A percentile compares a stretch with the other conserved stretches of the same genome.
Conservation (phyloP, 495 filamentous ascomycete species). For the Aspergillus asperescens region DNA sequence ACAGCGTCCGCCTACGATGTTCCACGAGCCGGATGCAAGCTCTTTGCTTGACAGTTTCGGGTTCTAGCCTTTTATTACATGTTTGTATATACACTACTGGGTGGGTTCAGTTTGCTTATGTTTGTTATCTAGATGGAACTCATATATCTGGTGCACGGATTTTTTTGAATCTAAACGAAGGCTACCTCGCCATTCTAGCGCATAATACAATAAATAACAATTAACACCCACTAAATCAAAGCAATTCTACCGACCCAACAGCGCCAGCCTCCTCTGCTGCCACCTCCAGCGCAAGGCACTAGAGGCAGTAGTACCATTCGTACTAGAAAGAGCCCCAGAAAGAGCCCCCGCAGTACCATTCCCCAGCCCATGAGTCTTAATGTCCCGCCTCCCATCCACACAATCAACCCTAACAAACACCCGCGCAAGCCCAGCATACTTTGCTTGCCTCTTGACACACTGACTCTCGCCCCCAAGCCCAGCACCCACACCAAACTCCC, state of each 20-base stretch:
- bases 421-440: conserved; percentile 26
- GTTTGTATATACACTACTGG: not conserved
- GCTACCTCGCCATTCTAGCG: too few species aligned
- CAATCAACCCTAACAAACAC: conserved; percentile 36
- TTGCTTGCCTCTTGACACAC: conserved; percentile 14
- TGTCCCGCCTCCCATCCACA: conserved; percentile 3
- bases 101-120: too few species aligned
- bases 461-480: conserved; percentile 11
- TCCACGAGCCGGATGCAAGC: conserved; percentile 86
- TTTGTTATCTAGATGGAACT: too few species aligned
- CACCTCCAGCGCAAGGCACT: not conserved
- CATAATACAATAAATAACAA: not conserved
- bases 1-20: conserved; percentile 69
- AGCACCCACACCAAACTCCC: conserved; percentile 11
- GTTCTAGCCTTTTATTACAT: conserved; percentile 37
- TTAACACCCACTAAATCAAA: too few species aligned
- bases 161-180: not conserved
- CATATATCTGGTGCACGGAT: too few species aligned
- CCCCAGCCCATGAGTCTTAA: not conserved
- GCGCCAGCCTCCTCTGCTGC: not conserved
- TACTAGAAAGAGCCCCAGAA: not conserved
- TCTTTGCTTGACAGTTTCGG: conserved; percentile 77
- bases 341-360: not conserved
- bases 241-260: not conserved
- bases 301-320: not conserved